These are phyloP conservation scores for Fusarium sarcochroum DNA, from an alignment of 2,329 filamentous ascomycete genomes.

Conservation along the genomic window DNA sequence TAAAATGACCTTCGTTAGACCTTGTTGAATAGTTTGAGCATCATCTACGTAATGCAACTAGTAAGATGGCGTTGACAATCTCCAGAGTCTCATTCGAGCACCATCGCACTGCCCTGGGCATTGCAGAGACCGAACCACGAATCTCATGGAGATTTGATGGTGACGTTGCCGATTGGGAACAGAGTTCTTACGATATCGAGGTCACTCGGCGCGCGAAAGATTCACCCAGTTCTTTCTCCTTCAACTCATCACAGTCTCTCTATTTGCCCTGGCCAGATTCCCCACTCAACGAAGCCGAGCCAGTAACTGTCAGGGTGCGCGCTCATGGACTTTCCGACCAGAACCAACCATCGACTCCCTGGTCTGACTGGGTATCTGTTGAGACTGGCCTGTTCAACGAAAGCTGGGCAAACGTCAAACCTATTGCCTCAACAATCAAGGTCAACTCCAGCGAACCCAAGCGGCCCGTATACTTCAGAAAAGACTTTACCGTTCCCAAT, in stretches of 20 bases:
- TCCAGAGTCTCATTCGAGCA: constrained; percentile 59
- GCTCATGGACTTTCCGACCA: constrained; percentile 48
- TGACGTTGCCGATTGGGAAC: constrained; percentile 57
- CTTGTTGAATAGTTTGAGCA: too few relatives aligned
- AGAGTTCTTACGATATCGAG: constrained; percentile 61
- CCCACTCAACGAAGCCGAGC: constrained; percentile 51
- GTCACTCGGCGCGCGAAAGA: constrained; percentile 46
- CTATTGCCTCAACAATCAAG: constrained; percentile 51
- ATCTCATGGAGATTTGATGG: constrained; percentile 63
- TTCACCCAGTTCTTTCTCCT: constrained; percentile 34
- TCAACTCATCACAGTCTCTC: constrained; percentile 56
- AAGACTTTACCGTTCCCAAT: constrained; percentile 48
- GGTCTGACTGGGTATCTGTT: constrained; percentile 51
- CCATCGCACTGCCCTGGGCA: constrained; percentile 58
- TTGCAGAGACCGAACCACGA: constrained; percentile 59
- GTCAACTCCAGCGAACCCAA: constrained; percentile 49
- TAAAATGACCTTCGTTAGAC: too few relatives aligned
- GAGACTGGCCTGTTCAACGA: constrained; percentile 52
- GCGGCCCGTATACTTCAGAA: constrained; percentile 53
- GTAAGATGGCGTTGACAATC: constrained; percentile 56
- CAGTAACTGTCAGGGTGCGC: constrained; percentile 53
- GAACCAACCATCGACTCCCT: constrained; percentile 36
- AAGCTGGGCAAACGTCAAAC: constrained; percentile 51
- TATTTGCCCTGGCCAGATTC: constrained; percentile 61
- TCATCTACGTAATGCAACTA: background rate